phyloP scores from a whole-genome alignment of 805 yeast species.

The Kodamaea laetipori region DNA sequence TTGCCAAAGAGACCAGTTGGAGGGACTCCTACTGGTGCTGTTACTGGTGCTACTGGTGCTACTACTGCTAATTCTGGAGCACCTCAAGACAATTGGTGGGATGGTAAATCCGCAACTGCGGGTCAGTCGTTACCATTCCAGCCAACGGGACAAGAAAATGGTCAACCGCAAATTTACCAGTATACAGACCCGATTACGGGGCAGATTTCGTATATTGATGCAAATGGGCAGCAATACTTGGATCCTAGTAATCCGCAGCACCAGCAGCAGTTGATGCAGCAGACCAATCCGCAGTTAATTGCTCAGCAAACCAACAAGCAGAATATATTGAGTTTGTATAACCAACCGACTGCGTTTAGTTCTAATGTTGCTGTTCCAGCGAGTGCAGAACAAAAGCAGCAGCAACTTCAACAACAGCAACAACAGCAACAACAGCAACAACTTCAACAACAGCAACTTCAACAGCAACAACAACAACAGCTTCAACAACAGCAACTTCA shows the following conservation, averaged over 20 bases:
- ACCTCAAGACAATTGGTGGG: constrained; percentile 34
- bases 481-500: constrained; percentile 12
- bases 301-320: constrained; percentile 38
- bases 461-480: constrained; percentile 10
- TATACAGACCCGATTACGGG: constrained; percentile 76
- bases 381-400: constrained; percentile 16
- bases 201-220: constrained; percentile 63
- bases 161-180: constrained; percentile 58
- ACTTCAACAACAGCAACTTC: constrained; percentile 12
- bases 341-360: constrained; percentile 34
- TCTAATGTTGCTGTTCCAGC: constrained; percentile 31
- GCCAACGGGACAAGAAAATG: constrained; percentile 13
- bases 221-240: constrained; percentile 64
- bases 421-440: constrained; percentile 14
- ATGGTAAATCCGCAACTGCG: constrained; percentile 12
- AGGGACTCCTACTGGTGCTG: constrained; percentile 19
- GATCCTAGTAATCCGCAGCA: constrained; percentile 50
- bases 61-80: too few relatives aligned
- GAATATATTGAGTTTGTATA: constrained; percentile 43
- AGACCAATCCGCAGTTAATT: constrained; percentile 25
- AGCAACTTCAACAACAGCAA: constrained; percentile 12
- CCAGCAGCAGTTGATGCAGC: constrained; percentile 37
- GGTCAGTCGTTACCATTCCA: constrained; percentile 12
- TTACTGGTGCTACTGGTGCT: constrained; percentile 9
- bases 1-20: constrained; percentile 43